These are phyloP conservation scores for Huntiella bhutanensis DNA, from an alignment of 2,329 filamentous ascomycete genomes.

Conservation along the genomic window DNA sequence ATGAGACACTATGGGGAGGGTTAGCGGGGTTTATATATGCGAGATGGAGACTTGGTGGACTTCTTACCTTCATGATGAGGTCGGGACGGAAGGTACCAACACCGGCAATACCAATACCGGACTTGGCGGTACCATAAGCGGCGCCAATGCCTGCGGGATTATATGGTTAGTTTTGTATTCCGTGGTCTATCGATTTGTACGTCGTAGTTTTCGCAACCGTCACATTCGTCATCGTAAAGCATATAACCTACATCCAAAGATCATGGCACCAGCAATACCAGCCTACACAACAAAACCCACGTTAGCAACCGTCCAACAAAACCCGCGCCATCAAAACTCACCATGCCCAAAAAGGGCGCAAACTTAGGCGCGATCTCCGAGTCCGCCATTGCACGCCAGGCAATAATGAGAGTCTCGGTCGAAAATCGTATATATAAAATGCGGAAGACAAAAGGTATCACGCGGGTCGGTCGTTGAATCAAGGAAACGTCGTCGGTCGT, in stretches of 20 bases:
- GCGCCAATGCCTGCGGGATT: slow-evolving; percentile 40
- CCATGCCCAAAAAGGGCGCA: slow-evolving; percentile 78
- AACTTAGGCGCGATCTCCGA: slow-evolving; percentile 56
- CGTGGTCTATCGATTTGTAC: background rate
- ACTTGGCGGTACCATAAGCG: slow-evolving; percentile 75
- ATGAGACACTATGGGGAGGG: slow-evolving; percentile 47
- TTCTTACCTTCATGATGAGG: slow-evolving; percentile 69
- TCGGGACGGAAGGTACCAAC: slow-evolving; percentile 72
- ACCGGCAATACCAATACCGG: slow-evolving; percentile 71
- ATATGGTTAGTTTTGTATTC: slow-evolving; percentile 1
- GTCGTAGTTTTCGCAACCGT: background rate
- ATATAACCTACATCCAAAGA: slow-evolving; percentile 52
- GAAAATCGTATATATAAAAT: background rate
- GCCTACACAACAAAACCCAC: slow-evolving; percentile 27
- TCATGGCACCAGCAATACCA: slow-evolving; percentile 65
- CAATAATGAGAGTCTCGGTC: background rate
- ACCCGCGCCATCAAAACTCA: slow-evolving; percentile 24
- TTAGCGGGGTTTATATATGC: background rate
- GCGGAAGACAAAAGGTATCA: too few relatives aligned
- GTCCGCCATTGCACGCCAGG: slow-evolving; percentile 26
- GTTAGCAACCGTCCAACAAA: background rate
- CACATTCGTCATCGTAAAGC: background rate
- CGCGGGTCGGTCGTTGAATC: too few relatives aligned
- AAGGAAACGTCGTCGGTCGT: too few relatives aligned
- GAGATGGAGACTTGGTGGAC: background rate